Evolutionary conservation across 805 yeast genomes (phyloP).

Genomic region (Lachancea nothofagi): DNA sequence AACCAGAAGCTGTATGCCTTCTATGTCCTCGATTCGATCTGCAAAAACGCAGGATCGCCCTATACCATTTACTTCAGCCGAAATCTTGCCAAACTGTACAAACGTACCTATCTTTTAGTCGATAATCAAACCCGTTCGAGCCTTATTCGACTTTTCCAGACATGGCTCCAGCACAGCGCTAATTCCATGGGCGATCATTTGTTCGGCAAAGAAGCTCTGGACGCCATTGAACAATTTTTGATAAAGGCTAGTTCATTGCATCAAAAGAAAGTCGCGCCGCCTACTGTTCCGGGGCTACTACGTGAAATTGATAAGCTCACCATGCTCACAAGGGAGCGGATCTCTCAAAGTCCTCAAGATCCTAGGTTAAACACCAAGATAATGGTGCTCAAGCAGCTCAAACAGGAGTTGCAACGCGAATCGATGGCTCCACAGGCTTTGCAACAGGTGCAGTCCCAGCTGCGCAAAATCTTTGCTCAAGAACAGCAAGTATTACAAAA

Average conservation of each 20-base stretch:
- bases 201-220: slow-evolving; percentile 65
- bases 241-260: slow-evolving; percentile 49
- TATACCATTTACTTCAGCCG: slow-evolving; percentile 75
- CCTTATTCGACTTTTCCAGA: slow-evolving; percentile 70
- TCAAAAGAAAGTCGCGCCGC: slow-evolving; percentile 26
- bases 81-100: slow-evolving; percentile 58
- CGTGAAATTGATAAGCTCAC: slow-evolving; percentile 35
- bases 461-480: slow-evolving; percentile 37
- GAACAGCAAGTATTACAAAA: slow-evolving; percentile 31
- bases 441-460: slow-evolving; percentile 36
- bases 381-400: slow-evolving; percentile 34
- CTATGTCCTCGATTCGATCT: slow-evolving; percentile 83
- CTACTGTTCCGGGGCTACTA: slow-evolving; percentile 29
- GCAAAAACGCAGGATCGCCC: slow-evolving; percentile 86
- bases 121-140: slow-evolving; percentile 70
- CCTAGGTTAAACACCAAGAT: slow-evolving; percentile 30
- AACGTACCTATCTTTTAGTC: slow-evolving; percentile 71
- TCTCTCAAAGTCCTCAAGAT: slow-evolving; percentile 31
- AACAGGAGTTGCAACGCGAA: slow-evolving; percentile 32
- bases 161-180: slow-evolving; percentile 76
- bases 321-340: slow-evolving; percentile 32
- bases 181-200: slow-evolving; percentile 43
- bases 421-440: slow-evolving; percentile 31
- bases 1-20: slow-evolving; percentile 77
- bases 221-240: slow-evolving; percentile 69